Percentiles rank a stretch among this genome's conserved stretches.
Evolutionary conservation across 2,329 filamentous ascomycete species (phyloP).

Genomic region (Fusarium nematophilum): DNA sequence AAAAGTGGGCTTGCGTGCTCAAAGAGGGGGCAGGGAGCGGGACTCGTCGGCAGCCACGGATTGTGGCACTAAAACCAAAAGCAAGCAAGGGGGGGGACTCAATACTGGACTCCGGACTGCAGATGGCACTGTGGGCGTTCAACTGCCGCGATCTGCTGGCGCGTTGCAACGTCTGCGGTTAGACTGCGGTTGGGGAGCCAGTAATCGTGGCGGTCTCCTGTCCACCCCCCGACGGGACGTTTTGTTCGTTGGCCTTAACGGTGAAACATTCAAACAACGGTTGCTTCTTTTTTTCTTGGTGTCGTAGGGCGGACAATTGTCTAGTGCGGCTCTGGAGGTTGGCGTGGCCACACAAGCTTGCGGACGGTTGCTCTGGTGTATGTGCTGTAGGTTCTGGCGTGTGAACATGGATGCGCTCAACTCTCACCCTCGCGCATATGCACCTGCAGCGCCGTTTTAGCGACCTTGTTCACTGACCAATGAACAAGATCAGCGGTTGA

Average conservation of each 20-base stretch:
- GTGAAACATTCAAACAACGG: constrained; percentile 26
- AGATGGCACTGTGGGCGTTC: constrained; percentile 39
- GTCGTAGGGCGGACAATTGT: background rate
- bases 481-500: constrained; percentile 21
- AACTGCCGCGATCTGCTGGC: constrained; percentile 45
- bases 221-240: constrained; percentile 12
- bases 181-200: constrained; percentile 36
- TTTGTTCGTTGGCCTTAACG: constrained; percentile 4
- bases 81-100: constrained; percentile 31
- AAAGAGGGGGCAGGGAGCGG: constrained; percentile 42
- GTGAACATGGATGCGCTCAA: constrained; percentile 35
- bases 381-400: constrained; percentile 34
- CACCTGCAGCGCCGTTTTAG: constrained; percentile 45
- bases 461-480: constrained; percentile 35
- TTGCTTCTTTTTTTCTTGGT: constrained; percentile 8
- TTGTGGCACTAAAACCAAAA: constrained; percentile 39
- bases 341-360: constrained; percentile 29
- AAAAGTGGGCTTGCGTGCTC: constrained; percentile 35
- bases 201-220: constrained; percentile 23
- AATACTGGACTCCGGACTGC: constrained; percentile 34
- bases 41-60: constrained; percentile 44
- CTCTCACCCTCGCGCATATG: constrained; percentile 38
- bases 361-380: constrained; percentile 21
- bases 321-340: constrained; percentile 27
- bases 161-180: constrained; percentile 40